Evolutionary conservation across 1,284 basidiomycete species (phyloP).

Genomic region (Boletus calvinii): DNA sequence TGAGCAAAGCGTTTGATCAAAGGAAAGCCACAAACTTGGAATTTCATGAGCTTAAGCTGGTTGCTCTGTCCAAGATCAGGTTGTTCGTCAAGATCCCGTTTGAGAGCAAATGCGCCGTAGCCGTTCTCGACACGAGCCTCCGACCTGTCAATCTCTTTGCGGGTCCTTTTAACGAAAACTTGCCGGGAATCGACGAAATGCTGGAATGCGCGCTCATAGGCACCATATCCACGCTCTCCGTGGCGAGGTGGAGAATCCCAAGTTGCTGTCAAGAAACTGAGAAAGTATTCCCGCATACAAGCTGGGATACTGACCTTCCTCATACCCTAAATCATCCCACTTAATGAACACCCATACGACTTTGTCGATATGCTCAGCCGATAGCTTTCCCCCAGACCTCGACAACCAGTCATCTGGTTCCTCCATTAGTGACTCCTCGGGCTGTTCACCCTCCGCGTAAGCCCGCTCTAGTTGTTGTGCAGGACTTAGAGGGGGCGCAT

Average conservation of each 20-base stretch:
- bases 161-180: conserved; percentile 58
- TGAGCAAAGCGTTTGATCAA: conserved; percentile 9
- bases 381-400: conserved; percentile 45
- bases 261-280: conserved; percentile 53
- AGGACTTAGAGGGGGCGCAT: conserved; percentile 25
- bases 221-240: conserved; percentile 55
- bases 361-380: conserved; percentile 50
- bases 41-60: conserved; percentile 75
- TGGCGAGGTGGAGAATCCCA: conserved; percentile 85
- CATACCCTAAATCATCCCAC: conserved; percentile 89
- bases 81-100: conserved; percentile 45
- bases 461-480: conserved; percentile 41
- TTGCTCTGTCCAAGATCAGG: conserved; percentile 64
- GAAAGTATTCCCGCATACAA: neutral
- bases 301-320: conserved; percentile 62
- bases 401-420: conserved; percentile 62
- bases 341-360: conserved; percentile 84
- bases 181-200: conserved; percentile 63
- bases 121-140: conserved; percentile 49
- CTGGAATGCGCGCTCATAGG: conserved; percentile 65
- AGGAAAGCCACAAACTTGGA: conserved; percentile 55
- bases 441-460: conserved; percentile 58
- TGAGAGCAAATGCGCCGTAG: conserved; percentile 47
- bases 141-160: conserved; percentile 38
- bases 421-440: conserved; percentile 48